Base-by-base conservation (phyloP, 768 basidiomycete genomes). In the Xerocomus spinulosus region DNA sequence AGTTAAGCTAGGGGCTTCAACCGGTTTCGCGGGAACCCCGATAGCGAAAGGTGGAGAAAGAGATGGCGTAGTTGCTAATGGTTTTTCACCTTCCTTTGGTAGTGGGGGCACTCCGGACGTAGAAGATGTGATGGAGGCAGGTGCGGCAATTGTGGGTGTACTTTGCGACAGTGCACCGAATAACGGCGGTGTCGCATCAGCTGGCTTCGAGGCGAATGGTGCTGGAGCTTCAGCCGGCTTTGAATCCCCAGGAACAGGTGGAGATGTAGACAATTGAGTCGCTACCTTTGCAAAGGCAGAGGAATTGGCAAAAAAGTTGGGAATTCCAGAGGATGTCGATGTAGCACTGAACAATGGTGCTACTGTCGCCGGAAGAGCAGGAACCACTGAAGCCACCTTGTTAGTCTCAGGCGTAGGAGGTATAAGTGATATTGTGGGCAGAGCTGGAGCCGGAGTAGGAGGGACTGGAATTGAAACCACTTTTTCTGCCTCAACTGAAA, bases 291-390 rank as follows among this genome's bases (percentile, higher is more conserved):
- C 59, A 48, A 79, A 65, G 18, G 71, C 51, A 18, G 77, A 67
- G 1, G 83, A 80, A 34, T 56, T 74, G 23, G 78, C 72, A 48
- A 87, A 87, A 63, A 87, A 85, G 62, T 85, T 78, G 8, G 84
- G 84, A 29, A 84, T 60, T 5, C 69, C 61, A 5, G 61, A 56
- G 18, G 59, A 46, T 15, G 44, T 44, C 6, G 48, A 18, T 35
- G 47, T 15, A 20, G 23, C 17, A 38, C 46, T n/a, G 21, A 36
- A 10, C 26, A 44, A 42, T 15, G 58, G 33, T 23, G 52, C 43
- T 18, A 46, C 26, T 28, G 55, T 51, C 17, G 53, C 26, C 23
- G 28, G 39, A 30, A 28, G 10, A 12, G 42, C 10, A 13, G 51
- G 28, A 29, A 37, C 29, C 21, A 44, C 50, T 25, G 69, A 13